These are phyloP conservation scores for Coemansia sp. DNA, from an alignment of 192 early-diverging fungal species.

Conservation along the genomic window DNA sequence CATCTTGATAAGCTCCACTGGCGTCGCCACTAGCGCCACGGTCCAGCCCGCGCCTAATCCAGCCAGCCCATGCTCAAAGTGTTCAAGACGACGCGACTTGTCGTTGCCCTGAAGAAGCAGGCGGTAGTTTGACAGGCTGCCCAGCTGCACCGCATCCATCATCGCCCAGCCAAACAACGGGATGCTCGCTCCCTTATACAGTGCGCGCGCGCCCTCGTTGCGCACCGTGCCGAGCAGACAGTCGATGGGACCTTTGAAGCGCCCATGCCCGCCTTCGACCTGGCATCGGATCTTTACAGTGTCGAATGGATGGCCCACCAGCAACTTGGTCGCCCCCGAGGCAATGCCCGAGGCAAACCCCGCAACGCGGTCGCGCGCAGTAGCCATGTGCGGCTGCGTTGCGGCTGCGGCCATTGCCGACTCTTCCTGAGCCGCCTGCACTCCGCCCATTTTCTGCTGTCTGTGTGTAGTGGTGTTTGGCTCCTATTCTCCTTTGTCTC, in stretches of 20 bases:
- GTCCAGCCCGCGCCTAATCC: conserved; percentile 74
- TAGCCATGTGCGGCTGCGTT: conserved; percentile 33
- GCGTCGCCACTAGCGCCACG: conserved; percentile 78
- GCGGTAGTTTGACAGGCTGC: conserved; percentile 80
- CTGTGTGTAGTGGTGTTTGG: not conserved
- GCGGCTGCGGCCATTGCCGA: conserved; percentile 3
- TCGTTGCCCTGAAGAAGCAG: conserved; percentile 66
- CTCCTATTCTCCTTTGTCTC: not conserved
- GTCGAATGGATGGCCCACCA: conserved; percentile 83
- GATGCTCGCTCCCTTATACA: conserved; percentile 92
- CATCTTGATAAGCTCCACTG: conserved; percentile 74
- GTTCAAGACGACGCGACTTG: conserved; percentile 56
- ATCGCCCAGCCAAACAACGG: conserved; percentile 88
- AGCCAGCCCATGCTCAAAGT: conserved; percentile 71
- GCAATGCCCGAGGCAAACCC: conserved; percentile 72
- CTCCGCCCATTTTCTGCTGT: not conserved
- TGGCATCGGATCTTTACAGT: conserved; percentile 81
- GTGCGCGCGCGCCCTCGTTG: conserved; percentile 70
- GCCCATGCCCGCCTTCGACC: conserved; percentile 64
- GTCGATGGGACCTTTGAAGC: conserved; percentile 71
- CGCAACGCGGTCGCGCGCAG: conserved; percentile 55
- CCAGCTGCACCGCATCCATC: conserved; percentile 77
- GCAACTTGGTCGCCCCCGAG: conserved; percentile 74
- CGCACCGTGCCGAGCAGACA: conserved; percentile 65
- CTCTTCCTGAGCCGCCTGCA: conserved; percentile 8